Evolutionary conservation across 2,329 filamentous ascomycete genomes (phyloP).

Genomic region (Aureobasidium namibiae): DNA sequence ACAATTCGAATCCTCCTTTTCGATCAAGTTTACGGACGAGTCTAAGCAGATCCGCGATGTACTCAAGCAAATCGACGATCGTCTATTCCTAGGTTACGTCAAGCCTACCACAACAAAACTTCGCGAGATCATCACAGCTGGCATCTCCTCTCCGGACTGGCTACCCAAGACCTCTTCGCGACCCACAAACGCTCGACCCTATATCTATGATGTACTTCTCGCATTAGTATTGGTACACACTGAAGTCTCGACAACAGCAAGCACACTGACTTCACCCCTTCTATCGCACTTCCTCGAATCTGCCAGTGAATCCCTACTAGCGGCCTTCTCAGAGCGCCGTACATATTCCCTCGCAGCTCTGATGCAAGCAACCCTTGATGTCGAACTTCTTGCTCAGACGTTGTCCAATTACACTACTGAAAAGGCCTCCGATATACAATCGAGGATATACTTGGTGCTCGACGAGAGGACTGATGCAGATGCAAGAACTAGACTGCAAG

Average conservation of each 20-base stretch:
- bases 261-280: constrained; percentile 69
- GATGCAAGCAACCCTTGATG: constrained; percentile 95
- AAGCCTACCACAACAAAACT: constrained; percentile 64
- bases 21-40: constrained; percentile 89
- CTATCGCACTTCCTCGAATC: constrained; percentile 82
- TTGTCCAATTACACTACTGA: constrained; percentile 84
- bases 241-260: constrained; percentile 46
- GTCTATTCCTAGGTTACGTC: constrained; percentile 89
- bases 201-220: constrained; percentile 82
- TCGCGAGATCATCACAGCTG: constrained; percentile 60
- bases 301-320: constrained; percentile 69
- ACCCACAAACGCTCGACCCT: constrained; percentile 72
- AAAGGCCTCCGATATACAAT: constrained; percentile 70
- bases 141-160: constrained; percentile 67
- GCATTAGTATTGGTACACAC: constrained; percentile 84
- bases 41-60: constrained; percentile 86
- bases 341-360: constrained; percentile 68
- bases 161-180: constrained; percentile 42
- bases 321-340: constrained; percentile 58
- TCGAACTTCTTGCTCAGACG: constrained; percentile 94
- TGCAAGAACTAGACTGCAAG: constrained; percentile 69
- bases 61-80: constrained; percentile 78
- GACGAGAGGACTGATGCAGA: constrained; percentile 85
- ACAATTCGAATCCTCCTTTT: constrained; percentile 89
- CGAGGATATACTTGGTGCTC: constrained; percentile 83